Conservation (phyloP, 1,284 basidiomycete species). For the Marasmius sp. region DNA sequence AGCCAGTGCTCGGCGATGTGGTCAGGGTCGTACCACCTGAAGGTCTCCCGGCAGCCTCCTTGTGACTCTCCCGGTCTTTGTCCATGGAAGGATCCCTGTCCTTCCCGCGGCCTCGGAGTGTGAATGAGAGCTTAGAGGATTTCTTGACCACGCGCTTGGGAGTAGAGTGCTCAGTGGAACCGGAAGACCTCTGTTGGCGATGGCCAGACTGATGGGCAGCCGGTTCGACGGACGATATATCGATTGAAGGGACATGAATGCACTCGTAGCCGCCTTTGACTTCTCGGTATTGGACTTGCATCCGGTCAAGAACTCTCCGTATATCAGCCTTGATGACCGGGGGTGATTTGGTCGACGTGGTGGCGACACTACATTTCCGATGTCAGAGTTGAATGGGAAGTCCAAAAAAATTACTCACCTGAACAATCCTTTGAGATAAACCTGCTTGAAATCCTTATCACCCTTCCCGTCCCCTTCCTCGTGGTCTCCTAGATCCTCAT, state of each 20-base stretch:
- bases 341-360: constrained; percentile 90
- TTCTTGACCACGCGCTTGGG: constrained; percentile 65
- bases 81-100: constrained; percentile 35
- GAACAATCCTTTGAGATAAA: constrained; percentile 88
- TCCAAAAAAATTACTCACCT: constrained; percentile 46
- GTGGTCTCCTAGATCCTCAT: constrained; percentile 18
- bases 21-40: constrained; percentile 55
- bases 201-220: constrained; percentile 35
- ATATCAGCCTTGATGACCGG: constrained; percentile 83
- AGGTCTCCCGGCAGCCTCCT: constrained; percentile 43
- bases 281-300: constrained; percentile 93
- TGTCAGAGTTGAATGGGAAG: neutral
- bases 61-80: constrained; percentile 31
- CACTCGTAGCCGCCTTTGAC: constrained; percentile 94
- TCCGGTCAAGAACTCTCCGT: constrained; percentile 83
- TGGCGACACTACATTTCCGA: constrained; percentile 70
- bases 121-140: constrained; percentile 73
- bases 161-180: constrained; percentile 48
- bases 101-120: constrained; percentile 32
- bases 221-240: constrained; percentile 69
- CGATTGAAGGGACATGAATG: constrained; percentile 92
- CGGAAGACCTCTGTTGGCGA: constrained; percentile 48
- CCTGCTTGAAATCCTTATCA: constrained; percentile 81
- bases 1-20: constrained; percentile 68
- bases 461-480: constrained; percentile 22